Base-by-base conservation (phyloP, 164 flowering plant genomes). In the Aristolochia fimbriata region DNA sequence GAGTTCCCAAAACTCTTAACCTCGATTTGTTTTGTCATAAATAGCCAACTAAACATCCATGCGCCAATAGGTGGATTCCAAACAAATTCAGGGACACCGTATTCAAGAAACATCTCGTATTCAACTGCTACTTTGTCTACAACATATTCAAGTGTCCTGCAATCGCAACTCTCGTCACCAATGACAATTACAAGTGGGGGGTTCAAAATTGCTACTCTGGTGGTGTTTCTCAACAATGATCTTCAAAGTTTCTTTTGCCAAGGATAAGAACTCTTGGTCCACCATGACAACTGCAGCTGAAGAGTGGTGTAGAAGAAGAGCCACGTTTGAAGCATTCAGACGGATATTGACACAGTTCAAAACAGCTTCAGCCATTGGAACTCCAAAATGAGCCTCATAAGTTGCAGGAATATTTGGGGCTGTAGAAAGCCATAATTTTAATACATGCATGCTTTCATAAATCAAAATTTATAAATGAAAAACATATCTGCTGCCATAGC, bases 21-120 rank as follows among this genome's bases (percentile, higher is more conserved):
- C n/a, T n/a, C n/a, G n/a, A n/a, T n/a, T n/a, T n/a, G n/a, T n/a
- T n/a, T n/a, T n/a, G n/a, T n/a, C n/a, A n/a, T n/a, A n/a, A n/a
- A n/a, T n/a, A n/a, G n/a, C n/a, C n/a, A n/a, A n/a, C n/a, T n/a
- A n/a, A n/a, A n/a, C n/a, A n/a, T n/a, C n/a, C n/a, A n/a, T n/a
- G n/a, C n/a, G n/a, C n/a, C n/a, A n/a, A n/a, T n/a, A n/a, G 98
- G 98, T 49, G 94, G 84, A 53, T 65, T 74, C 98, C 98, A 93
- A 47, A 74, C 70, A 80, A 74, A 93, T 30, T 82, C 80, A 12
- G 92, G 87, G 59, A 90, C 91, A 52, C 98, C 98, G 19, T 62
- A 63, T 76, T 81, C 83, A 56, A 93, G 67, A 65, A 93, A 87
- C 65, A 78, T 69, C 74, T 93, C 97, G 64, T 87, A 93, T 33